These are phyloP conservation scores for Immersiporthe knoxdaviesiana DNA, from an alignment of 2,329 filamentous ascomycete genomes.

Conservation along the genomic window DNA sequence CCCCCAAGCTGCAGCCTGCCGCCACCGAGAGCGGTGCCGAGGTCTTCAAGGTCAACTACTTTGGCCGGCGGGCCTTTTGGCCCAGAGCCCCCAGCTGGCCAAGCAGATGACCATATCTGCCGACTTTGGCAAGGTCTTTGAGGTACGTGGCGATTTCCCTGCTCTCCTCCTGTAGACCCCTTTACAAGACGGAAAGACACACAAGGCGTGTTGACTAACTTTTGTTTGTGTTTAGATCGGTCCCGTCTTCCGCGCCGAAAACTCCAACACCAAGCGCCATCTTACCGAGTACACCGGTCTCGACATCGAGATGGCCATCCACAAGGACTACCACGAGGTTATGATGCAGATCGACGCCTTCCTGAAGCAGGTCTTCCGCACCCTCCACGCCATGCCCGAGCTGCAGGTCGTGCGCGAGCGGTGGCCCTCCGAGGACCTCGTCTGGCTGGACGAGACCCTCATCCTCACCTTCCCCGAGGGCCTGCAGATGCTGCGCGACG, in stretches of 20 bases:
- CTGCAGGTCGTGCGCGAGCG: constrained; percentile 79
- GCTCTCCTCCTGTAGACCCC: no score
- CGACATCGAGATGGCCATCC: constrained; percentile 90
- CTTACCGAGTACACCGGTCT: constrained; percentile 93
- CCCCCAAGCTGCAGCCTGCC: constrained; percentile 85
- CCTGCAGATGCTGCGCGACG: constrained; percentile 80
- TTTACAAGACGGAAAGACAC: neutral
- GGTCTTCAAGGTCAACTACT: constrained; percentile 92
- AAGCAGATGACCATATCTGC: constrained; percentile 93
- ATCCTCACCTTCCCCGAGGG: constrained; percentile 80
- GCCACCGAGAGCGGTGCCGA: constrained; percentile 90
- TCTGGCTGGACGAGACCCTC: constrained; percentile 85
- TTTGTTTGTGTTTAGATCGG: constrained; percentile 55
- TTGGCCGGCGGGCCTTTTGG: constrained; percentile 84
- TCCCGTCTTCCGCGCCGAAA: constrained; percentile 89
- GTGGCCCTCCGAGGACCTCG: constrained; percentile 84
- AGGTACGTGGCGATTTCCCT: constrained; percentile 45
- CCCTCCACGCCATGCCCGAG: constrained; percentile 65
- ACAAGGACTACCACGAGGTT: constrained; percentile 87
- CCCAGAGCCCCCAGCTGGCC: constrained; percentile 87
- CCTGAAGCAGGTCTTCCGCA: constrained; percentile 71
- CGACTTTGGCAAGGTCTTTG: constrained; percentile 87
- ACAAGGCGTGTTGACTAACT: constrained; percentile 2
- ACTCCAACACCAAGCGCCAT: constrained; percentile 93
- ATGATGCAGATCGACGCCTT: constrained; percentile 76